phyloP scores from a whole-genome alignment of 371 early-diverging fungal species.

The Mortierella sp. region DNA sequence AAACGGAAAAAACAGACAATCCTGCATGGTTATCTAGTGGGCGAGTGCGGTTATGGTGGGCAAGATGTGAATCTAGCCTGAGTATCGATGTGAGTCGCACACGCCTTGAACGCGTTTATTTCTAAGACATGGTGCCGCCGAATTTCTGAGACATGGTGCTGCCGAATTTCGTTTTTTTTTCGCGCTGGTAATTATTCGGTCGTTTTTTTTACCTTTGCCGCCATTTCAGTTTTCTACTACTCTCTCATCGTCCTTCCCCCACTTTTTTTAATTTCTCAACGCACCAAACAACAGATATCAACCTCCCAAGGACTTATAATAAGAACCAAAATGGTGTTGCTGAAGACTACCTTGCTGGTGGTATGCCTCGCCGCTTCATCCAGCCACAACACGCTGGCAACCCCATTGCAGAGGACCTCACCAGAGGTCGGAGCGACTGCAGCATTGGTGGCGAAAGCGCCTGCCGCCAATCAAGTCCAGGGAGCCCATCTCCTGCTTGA shows the following conservation, averaged over 20 bases:
- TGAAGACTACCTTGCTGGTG: background rate
- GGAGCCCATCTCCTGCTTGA: slow-evolving; percentile 40
- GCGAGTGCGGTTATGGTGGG: too few relatives aligned
- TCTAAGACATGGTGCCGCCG: background rate
- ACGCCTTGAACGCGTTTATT: background rate
- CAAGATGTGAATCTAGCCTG: too few relatives aligned
- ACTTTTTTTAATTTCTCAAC: background rate
- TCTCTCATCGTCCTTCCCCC: background rate
- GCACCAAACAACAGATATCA: background rate
- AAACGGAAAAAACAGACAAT: background rate
- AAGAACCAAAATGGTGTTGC: background rate
- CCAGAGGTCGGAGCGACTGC: background rate
- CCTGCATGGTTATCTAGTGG: too few relatives aligned
- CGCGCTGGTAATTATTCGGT: background rate
- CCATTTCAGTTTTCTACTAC: background rate
- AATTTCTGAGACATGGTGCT: background rate
- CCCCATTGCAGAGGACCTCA: background rate
- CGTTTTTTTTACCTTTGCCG: background rate
- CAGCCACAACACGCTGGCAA: background rate
- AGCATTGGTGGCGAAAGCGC: slow-evolving; percentile 1
- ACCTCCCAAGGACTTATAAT: background rate
- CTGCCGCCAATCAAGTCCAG: slow-evolving; percentile 14
- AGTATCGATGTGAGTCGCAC: background rate
- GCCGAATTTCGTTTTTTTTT: background rate
- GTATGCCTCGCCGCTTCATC: background rate